Evolutionary conservation across 257 asterid genomes (phyloP), one percentile per base, ranked within the genome.

Genomic region (Solanum virginianum): DNA sequence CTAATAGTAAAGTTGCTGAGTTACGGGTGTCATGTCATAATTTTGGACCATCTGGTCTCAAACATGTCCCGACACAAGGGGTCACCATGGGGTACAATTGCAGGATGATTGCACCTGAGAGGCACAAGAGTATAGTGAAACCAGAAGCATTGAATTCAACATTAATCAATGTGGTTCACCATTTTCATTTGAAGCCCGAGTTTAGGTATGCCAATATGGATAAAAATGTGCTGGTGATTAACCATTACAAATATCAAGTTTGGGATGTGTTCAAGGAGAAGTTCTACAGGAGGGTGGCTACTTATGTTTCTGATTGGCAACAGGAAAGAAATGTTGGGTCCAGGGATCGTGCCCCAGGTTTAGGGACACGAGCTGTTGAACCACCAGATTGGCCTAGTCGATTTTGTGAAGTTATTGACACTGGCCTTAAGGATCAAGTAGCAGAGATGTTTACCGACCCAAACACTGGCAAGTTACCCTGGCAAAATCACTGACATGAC

Each of bases 251-350:
- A 89, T 95, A 91, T 84, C 98, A 95, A 88, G 95, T 95, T 18
- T 95, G 98, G 98, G 93, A 92, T 18, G 98, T 95, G 32, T 95
- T 95, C 62, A 95, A 92, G 90, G 92, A 92, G 87, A 95, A 94
- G 87, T 94, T 95, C 62, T 77, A 88, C 15, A 88, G 94, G 87
- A 91, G 98, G 86, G 98, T 94, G 71, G 94, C 96, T 12, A 92
- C 96, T 0, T 95, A 95, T 55, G 98, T 95, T 22, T 89, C 97
- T 5, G 98, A 95, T 81, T 95, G 98, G 98, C 93, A 92, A 82
- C 90, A 89, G 83, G 86, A 94, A 49, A 88, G 82, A 60, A 95
- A 91, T 51, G 91, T 81, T 8, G 91, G 92, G 22, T 95, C 98
- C 1, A 95, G 86, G 83, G 98, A 95, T 80, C 90, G 97, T 10